These are phyloP conservation scores for Phytophthora sansomeana DNA, from an alignment of 352 stramenopile genomes.

Conservation along the genomic window DNA sequence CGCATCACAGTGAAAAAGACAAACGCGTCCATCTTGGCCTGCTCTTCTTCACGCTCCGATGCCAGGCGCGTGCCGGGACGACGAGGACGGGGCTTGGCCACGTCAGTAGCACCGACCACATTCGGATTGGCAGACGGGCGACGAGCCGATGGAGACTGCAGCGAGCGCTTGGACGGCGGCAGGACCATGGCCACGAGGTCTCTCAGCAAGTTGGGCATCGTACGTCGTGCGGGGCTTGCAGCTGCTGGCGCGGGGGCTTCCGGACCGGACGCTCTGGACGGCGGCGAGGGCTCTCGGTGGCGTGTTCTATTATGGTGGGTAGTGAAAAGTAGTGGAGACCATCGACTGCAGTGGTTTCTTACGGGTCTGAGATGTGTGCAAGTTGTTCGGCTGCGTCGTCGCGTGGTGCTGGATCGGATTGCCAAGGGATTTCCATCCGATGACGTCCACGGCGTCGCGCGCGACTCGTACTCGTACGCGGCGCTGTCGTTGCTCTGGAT, in stretches of 20 bases:
- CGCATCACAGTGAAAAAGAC: slow-evolving; percentile 53
- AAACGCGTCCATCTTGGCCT: slow-evolving; percentile 49
- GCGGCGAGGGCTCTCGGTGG: slow-evolving; percentile 45
- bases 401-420: slow-evolving; percentile 47
- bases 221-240: slow-evolving; percentile 37
- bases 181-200: slow-evolving; percentile 42
- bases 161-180: slow-evolving; percentile 30
- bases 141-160: slow-evolving; percentile 25
- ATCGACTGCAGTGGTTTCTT: slow-evolving; percentile 4
- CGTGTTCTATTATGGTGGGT: slow-evolving; percentile 63
- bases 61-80: not conserved
- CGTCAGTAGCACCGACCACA: not conserved
- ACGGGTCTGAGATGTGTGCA: slow-evolving; percentile 16
- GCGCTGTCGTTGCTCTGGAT: slow-evolving; percentile 61
- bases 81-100: slow-evolving; percentile 2
- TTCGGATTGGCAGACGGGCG: slow-evolving; percentile 27
- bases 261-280: slow-evolving; percentile 36
- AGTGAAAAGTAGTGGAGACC: not conserved
- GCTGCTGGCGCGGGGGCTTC: slow-evolving; percentile 47
- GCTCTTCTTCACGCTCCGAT: slow-evolving; percentile 31
- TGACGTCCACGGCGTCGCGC: slow-evolving; percentile 23
- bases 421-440: slow-evolving; percentile 27
- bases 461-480: slow-evolving; percentile 33
- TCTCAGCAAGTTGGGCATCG: slow-evolving; percentile 51
- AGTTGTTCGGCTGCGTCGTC: slow-evolving; percentile 60